Conservation (phyloP, 2,329 filamentous ascomycete species). For the Phaeosphaeriaceae sp. region DNA sequence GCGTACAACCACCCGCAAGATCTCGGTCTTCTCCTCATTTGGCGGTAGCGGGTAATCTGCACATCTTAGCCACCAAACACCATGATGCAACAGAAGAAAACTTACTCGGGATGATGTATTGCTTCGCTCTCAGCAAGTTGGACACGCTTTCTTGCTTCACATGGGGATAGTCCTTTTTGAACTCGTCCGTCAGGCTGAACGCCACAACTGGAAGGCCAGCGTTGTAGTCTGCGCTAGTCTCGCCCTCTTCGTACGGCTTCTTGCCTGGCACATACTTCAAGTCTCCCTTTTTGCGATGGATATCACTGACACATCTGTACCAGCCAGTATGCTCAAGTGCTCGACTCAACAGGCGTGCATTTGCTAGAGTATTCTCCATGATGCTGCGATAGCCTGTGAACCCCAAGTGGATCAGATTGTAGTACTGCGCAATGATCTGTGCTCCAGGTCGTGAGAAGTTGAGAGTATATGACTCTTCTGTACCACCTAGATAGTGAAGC, state of each 20-base stretch:
- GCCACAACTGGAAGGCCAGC: conserved; percentile 73
- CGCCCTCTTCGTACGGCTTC: conserved; percentile 53
- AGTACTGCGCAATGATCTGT: conserved; percentile 75
- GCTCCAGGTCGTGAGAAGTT: conserved; percentile 76
- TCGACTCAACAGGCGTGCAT: conserved; percentile 69
- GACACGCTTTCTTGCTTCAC: conserved; percentile 70
- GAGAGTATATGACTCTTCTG: conserved; percentile 72
- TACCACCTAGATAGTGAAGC: conserved; percentile 74
- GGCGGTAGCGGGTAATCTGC: conserved; percentile 70
- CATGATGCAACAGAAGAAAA: neutral
- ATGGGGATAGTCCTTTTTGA: conserved; percentile 64
- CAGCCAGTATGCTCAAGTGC: conserved; percentile 70
- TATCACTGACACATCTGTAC: conserved; percentile 67
- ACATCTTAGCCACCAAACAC: conserved; percentile 16
- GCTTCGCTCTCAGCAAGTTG: conserved; percentile 68
- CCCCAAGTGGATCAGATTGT: conserved; percentile 75
- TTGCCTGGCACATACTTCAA: conserved; percentile 52
- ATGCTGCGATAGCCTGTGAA: conserved; percentile 66
- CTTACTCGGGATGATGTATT: conserved; percentile 73
- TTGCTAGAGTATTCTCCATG: conserved; percentile 71
- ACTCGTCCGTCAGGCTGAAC: conserved; percentile 68
- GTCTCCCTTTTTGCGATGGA: conserved; percentile 65
- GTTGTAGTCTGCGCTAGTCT: conserved; percentile 65
- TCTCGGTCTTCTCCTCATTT: conserved; percentile 67
- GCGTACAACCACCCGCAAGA: conserved; percentile 70